A percentile compares a stretch with the other conserved stretches of the same genome.
phyloP scores from a whole-genome alignment of 2,329 filamentous ascomycete species.

The Sporothrix mexicana region DNA sequence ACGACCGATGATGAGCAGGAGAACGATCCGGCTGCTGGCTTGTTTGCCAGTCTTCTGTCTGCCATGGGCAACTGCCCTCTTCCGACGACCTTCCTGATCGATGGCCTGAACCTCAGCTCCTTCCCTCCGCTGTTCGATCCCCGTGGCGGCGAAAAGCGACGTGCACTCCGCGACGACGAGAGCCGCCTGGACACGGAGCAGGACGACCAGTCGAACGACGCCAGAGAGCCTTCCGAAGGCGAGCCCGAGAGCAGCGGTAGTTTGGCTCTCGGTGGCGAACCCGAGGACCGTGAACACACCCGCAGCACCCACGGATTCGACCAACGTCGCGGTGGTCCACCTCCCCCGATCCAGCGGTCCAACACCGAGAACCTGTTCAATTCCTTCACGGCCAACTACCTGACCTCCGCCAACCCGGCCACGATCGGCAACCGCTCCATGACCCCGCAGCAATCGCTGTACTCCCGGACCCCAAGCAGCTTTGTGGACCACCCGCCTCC shows the following conservation, averaged over 20 bases:
- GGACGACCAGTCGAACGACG: constrained; percentile 53
- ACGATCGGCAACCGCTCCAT: constrained; percentile 39
- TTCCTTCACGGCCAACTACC: constrained; percentile 56
- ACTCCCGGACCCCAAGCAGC: constrained; percentile 68
- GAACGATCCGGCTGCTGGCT: constrained; percentile 37
- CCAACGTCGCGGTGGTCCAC: constrained; percentile 70
- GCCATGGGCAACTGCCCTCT: constrained; percentile 49
- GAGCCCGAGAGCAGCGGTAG: constrained; percentile 82
- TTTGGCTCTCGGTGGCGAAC: constrained; percentile 87
- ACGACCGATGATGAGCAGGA: constrained; percentile 31
- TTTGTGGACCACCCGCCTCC: constrained; percentile 58
- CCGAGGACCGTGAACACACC: constrained; percentile 73
- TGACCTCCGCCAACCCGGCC: constrained; percentile 47
- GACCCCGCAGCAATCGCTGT: constrained; percentile 49
- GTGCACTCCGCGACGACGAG: constrained; percentile 76
- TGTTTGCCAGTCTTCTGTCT: constrained; percentile 48
- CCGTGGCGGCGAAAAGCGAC: constrained; percentile 80
- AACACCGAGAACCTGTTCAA: constrained; percentile 61
- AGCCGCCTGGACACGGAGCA: constrained; percentile 55
- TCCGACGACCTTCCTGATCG: constrained; percentile 39
- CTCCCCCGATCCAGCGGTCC: constrained; percentile 76
- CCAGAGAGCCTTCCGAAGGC: constrained; percentile 65
- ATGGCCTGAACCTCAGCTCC: constrained; percentile 40
- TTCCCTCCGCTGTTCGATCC: constrained; percentile 83
- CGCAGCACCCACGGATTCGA: constrained; percentile 59